Conservation (phyloP, 306 rosid genomes). For the Quillaja saponaria region DNA sequence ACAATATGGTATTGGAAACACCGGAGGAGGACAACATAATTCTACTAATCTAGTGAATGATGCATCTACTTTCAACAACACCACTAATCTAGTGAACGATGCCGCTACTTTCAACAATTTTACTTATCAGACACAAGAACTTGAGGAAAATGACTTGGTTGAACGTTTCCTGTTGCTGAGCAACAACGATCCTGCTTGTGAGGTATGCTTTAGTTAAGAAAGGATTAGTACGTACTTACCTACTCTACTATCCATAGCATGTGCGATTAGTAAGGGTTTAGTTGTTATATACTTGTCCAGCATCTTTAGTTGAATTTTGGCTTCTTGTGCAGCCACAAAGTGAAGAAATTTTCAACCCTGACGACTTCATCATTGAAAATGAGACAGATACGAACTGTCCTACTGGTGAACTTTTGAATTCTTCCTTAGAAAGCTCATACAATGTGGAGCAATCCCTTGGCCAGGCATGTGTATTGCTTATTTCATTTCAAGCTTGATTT, state of each 20-base stretch:
- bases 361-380: too few relatives aligned
- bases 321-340: background rate
- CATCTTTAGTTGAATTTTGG: background rate
- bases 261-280: too few relatives aligned
- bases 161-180: background rate
- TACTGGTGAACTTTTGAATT: background rate
- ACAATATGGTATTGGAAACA: background rate
- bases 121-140: background rate
- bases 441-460: constrained; percentile 5
- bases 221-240: too few relatives aligned
- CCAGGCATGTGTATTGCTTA: constrained; percentile 18
- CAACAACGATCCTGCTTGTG: background rate
- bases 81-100: too few relatives aligned
- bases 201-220: background rate
- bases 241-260: too few relatives aligned
- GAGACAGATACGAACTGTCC: background rate
- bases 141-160: background rate
- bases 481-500: background rate
- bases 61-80: background rate
- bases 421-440: too few relatives aligned
- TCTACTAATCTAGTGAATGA: background rate
- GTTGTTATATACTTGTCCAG: too few relatives aligned
- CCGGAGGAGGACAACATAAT: background rate
- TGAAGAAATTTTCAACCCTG: background rate
- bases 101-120: too few relatives aligned